Evolutionary conservation across 768 basidiomycete genomes (phyloP).

Genomic region (Chiua virens): DNA sequence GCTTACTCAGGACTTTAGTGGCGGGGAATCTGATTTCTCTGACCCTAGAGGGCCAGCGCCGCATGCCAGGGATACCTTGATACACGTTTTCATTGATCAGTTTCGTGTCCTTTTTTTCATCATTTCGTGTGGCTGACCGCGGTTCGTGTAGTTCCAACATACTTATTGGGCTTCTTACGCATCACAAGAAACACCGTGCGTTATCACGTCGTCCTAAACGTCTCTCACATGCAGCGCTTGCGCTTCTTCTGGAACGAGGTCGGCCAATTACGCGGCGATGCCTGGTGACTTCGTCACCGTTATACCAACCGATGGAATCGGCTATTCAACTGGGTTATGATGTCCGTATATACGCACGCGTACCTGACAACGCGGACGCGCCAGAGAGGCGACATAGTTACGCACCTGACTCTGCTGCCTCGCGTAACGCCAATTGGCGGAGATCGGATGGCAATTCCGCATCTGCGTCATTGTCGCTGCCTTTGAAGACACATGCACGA

Average conservation of each 20-base stretch:
- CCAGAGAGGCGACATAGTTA: slow-evolving; percentile 45
- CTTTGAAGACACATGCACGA: slow-evolving; percentile 12
- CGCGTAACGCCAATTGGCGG: slow-evolving; percentile 19
- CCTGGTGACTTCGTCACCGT: slow-evolving; percentile 76
- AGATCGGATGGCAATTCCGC: slow-evolving; percentile 16
- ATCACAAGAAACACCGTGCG: slow-evolving; percentile 55
- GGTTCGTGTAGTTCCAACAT: slow-evolving; percentile 72
- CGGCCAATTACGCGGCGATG: slow-evolving; percentile 72
- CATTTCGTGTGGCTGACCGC: slow-evolving; percentile 6
- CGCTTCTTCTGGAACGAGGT: slow-evolving; percentile 80
- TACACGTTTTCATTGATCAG: slow-evolving; percentile 48
- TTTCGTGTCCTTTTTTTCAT: slow-evolving; percentile 23
- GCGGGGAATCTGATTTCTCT: slow-evolving; percentile 35
- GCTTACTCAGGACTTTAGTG: slow-evolving; percentile 36
- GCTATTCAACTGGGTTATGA: slow-evolving; percentile 76
- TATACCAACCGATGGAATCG: slow-evolving; percentile 79
- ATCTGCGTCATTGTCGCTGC: not conserved
- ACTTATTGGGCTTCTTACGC: slow-evolving; percentile 75
- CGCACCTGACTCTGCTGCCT: slow-evolving; percentile 10
- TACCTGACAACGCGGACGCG: slow-evolving; percentile 66
- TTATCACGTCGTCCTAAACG: slow-evolving; percentile 43
- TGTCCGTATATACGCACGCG: slow-evolving; percentile 65
- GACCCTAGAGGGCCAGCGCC: slow-evolving; percentile 36
- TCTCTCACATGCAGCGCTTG: slow-evolving; percentile 75
- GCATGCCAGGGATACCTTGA: slow-evolving; percentile 30